Evolutionary conservation across 352 stramenopile genomes (phyloP).

Genomic region (Globisporangium megalacanthum): DNA sequence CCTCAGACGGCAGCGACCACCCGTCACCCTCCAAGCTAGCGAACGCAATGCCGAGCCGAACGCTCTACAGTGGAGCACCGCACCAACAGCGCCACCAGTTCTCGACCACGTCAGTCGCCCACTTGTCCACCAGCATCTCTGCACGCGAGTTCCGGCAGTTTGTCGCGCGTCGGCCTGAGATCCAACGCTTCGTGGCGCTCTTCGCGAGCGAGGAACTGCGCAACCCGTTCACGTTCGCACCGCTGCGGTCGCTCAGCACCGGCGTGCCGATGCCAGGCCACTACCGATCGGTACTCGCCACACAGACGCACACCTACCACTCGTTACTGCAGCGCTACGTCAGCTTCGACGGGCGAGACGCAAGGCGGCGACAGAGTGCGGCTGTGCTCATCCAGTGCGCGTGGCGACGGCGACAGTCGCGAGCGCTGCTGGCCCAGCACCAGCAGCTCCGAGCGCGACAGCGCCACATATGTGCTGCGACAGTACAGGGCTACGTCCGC

Average conservation of each 20-base stretch:
- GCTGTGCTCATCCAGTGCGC: slow-evolving; percentile 57
- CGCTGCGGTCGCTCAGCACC: slow-evolving; percentile 10
- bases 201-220: slow-evolving; percentile 57
- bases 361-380: slow-evolving; percentile 28
- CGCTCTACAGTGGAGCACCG: not conserved
- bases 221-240: slow-evolving; percentile 53
- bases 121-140: slow-evolving; percentile 4
- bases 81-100: not conserved
- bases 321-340: slow-evolving; percentile 37
- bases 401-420: slow-evolving; percentile 50
- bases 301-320: slow-evolving; percentile 42
- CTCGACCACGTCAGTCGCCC: not conserved
- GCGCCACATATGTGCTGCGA: slow-evolving; percentile 37
- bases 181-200: slow-evolving; percentile 44
- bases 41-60: slow-evolving; percentile 1
- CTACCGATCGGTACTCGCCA: slow-evolving; percentile 10
- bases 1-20: not conserved
- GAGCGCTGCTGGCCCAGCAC: slow-evolving; percentile 18
- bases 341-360: slow-evolving; percentile 39
- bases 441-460: slow-evolving; percentile 21
- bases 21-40: slow-evolving; percentile 1
- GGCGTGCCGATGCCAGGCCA: slow-evolving; percentile 7
- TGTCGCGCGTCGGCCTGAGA: slow-evolving; percentile 23
- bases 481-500: slow-evolving; percentile 50
- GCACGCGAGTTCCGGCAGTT: slow-evolving; percentile 29